Evolutionary conservation across 225 moss, liverwort and hornwort species (phyloP).

Genomic region (Climacium dendroides): DNA sequence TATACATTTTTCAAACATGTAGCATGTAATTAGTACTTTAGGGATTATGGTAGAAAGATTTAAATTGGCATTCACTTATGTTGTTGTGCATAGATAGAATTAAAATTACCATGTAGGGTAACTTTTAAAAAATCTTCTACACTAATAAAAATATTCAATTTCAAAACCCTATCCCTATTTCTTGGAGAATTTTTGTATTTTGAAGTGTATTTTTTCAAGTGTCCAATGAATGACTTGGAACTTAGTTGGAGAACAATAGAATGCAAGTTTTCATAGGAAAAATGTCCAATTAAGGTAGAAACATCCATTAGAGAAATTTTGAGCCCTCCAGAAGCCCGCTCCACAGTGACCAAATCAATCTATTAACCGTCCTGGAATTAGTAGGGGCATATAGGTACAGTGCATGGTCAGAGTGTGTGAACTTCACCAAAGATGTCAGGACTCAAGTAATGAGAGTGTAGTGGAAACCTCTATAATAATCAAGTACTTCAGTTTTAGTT

Average conservation of each 20-base stretch:
- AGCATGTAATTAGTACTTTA: no score
- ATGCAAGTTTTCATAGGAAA: background rate
- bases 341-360: no score
- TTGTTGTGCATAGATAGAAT: background rate
- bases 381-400: no score
- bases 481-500: no score
- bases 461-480: no score
- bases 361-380: no score
- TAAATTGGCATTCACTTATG: background rate
- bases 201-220: background rate
- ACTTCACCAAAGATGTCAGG: no score
- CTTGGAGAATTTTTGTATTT: background rate
- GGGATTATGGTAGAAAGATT: background rate
- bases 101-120: fast-evolving
- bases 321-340: no score
- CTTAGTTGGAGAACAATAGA: background rate
- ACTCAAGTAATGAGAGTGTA: no score
- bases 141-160: background rate
- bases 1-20: no score
- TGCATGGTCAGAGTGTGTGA: no score
- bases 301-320: no score
- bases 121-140: background rate
- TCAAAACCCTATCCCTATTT: background rate
- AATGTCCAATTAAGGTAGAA: fast-evolving
- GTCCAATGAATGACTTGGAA: background rate